Conservation (phyloP, 2,329 filamentous ascomycete species). For the Metarhizium robertsii region DNA sequence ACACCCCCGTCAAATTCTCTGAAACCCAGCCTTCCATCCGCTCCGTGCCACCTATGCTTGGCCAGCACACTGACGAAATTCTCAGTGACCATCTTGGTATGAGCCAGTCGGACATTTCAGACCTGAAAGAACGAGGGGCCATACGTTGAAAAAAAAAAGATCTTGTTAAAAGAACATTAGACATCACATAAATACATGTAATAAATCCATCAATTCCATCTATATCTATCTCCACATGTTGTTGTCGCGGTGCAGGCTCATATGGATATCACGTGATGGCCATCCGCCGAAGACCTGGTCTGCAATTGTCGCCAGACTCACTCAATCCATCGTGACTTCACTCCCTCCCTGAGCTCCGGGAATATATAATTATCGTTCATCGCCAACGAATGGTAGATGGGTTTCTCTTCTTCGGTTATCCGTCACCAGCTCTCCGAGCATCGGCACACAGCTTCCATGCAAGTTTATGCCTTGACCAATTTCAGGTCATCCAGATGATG, state of each 20-base stretch:
- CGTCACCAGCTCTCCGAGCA: not conserved
- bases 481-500: not conserved
- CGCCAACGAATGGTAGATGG: not conserved
- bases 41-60: conserved; percentile 72
- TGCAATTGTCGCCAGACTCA: too few relatives aligned
- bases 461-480: too few relatives aligned
- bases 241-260: not conserved
- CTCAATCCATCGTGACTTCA: too few relatives aligned
- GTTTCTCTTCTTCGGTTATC: not conserved
- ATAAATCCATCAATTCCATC: not conserved
- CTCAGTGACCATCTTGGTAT: conserved; percentile 55
- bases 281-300: not conserved
- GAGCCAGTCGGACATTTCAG: conserved; percentile 46
- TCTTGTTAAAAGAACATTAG: not conserved
- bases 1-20: conserved; percentile 91
- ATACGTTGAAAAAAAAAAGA: conserved; percentile 34
- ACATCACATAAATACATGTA: not conserved
- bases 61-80: conserved; percentile 78
- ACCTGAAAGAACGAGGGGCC: conserved; percentile 57
- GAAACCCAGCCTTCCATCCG: conserved; percentile 69
- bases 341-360: too few relatives aligned
- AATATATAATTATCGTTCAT: too few relatives aligned
- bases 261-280: not conserved
- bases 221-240: not conserved
- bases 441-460: not conserved